Conservation (phyloP, 1,284 basidiomycete species). For the Ustilago cynodontis region DNA sequence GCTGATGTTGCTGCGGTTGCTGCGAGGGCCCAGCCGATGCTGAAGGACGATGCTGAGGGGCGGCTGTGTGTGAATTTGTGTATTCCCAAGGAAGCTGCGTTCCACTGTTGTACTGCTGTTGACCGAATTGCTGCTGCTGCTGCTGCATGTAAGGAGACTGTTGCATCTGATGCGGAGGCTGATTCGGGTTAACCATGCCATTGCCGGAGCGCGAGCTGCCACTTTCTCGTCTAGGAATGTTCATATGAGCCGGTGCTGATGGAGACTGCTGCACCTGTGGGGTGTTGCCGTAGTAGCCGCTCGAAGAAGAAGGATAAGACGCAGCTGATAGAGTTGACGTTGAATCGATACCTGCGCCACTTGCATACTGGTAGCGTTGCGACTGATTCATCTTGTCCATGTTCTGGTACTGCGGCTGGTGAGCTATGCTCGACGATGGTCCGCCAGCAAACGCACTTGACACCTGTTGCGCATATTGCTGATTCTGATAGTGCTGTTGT, state of each 20-base stretch:
- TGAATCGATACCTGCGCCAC: neutral
- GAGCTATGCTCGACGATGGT: neutral
- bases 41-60: conserved; percentile 10
- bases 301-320: neutral
- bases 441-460: conserved; percentile 7
- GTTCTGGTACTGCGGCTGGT: conserved; percentile 7
- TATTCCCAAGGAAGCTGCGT: conserved; percentile 7
- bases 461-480: conserved; percentile 22
- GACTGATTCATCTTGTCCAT: conserved; percentile 5
- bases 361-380: conserved; percentile 10
- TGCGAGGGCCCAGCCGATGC: conserved; percentile 13
- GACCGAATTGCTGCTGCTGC: conserved; percentile 14
- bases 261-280: conserved; percentile 15
- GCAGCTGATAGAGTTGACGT: neutral
- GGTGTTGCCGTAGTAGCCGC: neutral
- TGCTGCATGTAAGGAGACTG: neutral
- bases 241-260: neutral
- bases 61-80: conserved; percentile 1
- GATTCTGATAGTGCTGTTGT: conserved; percentile 6
- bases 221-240: conserved; percentile 3
- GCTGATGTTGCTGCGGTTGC: conserved; percentile 19
- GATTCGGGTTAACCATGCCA: conserved; percentile 8
- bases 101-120: conserved; percentile 15
- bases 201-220: neutral
- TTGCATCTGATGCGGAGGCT: conserved; percentile 6